Evolutionary conservation across 139 green algal genomes (phyloP), one percentile per base, ranked within the genome.

Genomic region (Nannochloris sp.): DNA sequence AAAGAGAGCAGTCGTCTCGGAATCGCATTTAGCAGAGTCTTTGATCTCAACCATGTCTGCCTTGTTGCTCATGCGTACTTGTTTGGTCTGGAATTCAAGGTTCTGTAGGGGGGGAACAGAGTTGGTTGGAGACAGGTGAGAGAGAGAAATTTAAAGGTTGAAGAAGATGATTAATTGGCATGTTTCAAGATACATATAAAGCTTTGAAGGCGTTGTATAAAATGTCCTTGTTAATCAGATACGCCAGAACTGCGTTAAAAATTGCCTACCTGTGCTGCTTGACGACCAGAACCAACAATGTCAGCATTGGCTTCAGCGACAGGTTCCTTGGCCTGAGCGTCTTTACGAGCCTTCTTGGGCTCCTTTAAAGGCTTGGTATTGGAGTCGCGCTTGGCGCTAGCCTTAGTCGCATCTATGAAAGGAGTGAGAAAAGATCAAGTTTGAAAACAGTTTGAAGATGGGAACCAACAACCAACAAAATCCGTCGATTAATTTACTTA

Each of bases 281-380:
- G 64, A 12, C 80, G 64, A 39, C 75, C 78, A 46, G 78, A 84
- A 14, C 77, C 73, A 5, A 81, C 71, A n/a, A n/a, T n/a, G 6
- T 61, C 25, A 4, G 30, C 56, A 0, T 62, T 33, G n/a, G 58
- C 29, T 10, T 61, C 38, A 47, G 65, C 55, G 55, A 1, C 23
- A 42, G 36, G 34, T 3, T 15, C 59, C 13, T 6, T 32, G 15
- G 29, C 12, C 13, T 46, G 46, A 60, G 35, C 44, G 14, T 54
- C 35, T 32, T 73, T 23, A 13, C 13, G 7, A 6, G 29, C 25
- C 6, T 23, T 25, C 57, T 38, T 32, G 27, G 19, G 6, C 42
- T 30, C 34, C 53, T 68, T 64, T 57, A 64, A 35, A 4, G 24
- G 45, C 53, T 75, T 75, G 19, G 60, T 48, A 15, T 13, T 30